Conservation (phyloP, 371 early-diverging fungal species). For the Mucor irregularis region DNA sequence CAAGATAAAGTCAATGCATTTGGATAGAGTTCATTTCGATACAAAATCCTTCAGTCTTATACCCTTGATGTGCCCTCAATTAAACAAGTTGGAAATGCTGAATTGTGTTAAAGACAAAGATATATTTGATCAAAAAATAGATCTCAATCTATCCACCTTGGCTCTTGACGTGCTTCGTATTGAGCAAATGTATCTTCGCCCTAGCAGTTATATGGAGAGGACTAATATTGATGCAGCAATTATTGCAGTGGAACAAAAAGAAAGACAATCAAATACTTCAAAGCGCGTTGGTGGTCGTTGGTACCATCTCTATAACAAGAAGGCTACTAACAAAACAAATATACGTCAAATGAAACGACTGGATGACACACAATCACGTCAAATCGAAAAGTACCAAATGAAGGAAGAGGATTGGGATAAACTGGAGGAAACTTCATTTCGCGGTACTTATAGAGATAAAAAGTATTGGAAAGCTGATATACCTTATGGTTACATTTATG, state of each 20-base stretch:
- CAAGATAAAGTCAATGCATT: background rate
- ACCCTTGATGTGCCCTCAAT: slow-evolving; percentile 2
- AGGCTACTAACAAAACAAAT: background rate
- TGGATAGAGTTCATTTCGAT: slow-evolving; percentile 6
- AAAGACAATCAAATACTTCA: background rate
- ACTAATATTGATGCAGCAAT: slow-evolving; percentile 5
- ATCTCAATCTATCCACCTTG: background rate
- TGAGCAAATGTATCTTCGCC: slow-evolving; percentile 3
- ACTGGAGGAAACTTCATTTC: background rate
- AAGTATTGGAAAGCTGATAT: slow-evolving; percentile 4
- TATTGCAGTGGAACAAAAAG: background rate
- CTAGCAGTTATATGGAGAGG: slow-evolving; percentile 2
- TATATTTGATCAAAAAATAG: background rate
- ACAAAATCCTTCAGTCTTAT: slow-evolving; percentile 2
- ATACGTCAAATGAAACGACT: slow-evolving; percentile 1
- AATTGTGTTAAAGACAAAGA: slow-evolving; percentile 15
- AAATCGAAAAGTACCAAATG: slow-evolving; percentile 2
- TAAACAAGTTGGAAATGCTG: background rate
- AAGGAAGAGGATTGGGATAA: slow-evolving; percentile 2
- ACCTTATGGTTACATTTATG: slow-evolving; percentile 7
- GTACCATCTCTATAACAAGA: slow-evolving; percentile 4
- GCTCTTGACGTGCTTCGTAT: background rate
- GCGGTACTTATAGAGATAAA: slow-evolving; percentile 9
- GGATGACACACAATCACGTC: background rate
- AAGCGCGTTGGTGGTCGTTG: background rate